Percentiles rank a stretch among this genome's conserved stretches.
phyloP scores from a whole-genome alignment of 768 basidiomycete genomes.

The Kwoniella bestiolae region DNA sequence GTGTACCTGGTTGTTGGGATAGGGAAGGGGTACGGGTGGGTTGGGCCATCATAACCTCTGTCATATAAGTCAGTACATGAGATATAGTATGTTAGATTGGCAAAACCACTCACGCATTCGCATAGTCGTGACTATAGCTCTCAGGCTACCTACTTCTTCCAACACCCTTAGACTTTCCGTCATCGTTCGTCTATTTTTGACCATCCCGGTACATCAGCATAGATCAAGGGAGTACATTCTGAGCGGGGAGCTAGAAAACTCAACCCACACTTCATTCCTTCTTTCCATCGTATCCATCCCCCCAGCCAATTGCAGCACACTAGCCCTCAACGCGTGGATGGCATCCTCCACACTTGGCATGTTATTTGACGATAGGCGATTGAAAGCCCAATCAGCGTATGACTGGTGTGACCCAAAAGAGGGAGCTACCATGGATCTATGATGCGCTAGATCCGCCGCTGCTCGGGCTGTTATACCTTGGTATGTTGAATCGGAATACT shows the following conservation, averaged over 20 bases:
- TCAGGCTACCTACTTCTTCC: slow-evolving; percentile 42
- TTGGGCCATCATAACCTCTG: slow-evolving; percentile 48
- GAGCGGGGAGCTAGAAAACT: background rate
- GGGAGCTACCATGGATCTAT: slow-evolving; percentile 22
- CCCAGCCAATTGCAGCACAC: slow-evolving; percentile 34
- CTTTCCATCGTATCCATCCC: slow-evolving; percentile 47
- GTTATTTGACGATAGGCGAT: slow-evolving; percentile 14
- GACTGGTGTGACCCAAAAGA: slow-evolving; percentile 30
- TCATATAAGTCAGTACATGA: background rate
- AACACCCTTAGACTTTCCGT: slow-evolving; percentile 43
- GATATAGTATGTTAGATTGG: background rate
- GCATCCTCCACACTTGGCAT: slow-evolving; percentile 20
- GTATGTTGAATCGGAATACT: too few species aligned
- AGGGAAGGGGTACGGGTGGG: slow-evolving; percentile 10
- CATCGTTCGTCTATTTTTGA: slow-evolving; percentile 44
- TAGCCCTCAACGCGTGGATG: slow-evolving; percentile 26
- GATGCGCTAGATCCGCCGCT: slow-evolving; percentile 29
- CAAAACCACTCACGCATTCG: slow-evolving; percentile 41
- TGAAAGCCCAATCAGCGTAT: slow-evolving; percentile 37
- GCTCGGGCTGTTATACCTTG: slow-evolving; percentile 31
- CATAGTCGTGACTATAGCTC: slow-evolving; percentile 41
- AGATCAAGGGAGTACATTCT: background rate
- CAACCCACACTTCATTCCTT: slow-evolving; percentile 41
- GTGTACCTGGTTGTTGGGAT: background rate
- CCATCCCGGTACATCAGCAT: background rate